Evolutionary conservation across 768 basidiomycete species (phyloP).

Genomic region (Lactarius deliciosus): DNA sequence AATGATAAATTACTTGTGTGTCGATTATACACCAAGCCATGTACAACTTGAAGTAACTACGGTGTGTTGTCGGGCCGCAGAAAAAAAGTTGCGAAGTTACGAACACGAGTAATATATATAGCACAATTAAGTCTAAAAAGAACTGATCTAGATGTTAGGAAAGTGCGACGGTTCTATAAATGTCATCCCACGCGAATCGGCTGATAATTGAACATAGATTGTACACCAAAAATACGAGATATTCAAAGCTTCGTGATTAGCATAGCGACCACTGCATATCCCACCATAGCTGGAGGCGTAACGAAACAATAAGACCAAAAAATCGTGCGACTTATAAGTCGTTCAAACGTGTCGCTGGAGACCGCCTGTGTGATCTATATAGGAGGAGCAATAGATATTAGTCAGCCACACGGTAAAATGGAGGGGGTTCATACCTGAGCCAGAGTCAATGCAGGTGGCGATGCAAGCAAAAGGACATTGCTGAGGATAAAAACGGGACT

Average conservation of each 20-base stretch:
- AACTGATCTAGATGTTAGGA: not conserved
- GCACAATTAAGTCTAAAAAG: not conserved
- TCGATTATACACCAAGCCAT: too few relatives aligned
- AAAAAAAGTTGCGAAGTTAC: too few relatives aligned
- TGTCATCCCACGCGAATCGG: not conserved
- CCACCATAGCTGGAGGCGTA: constrained; percentile 81
- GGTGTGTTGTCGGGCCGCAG: too few relatives aligned
- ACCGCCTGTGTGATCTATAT: constrained; percentile 84
- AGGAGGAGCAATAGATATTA: not conserved
- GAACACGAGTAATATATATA: not conserved
- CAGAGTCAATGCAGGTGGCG: constrained; percentile 77
- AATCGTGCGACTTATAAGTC: constrained; percentile 86
- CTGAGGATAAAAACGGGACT: constrained; percentile 89
- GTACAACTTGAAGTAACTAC: too few relatives aligned
- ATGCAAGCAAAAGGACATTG: constrained; percentile 76
- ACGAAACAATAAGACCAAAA: constrained; percentile 91
- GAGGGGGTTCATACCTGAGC: constrained; percentile 46
- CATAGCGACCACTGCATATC: constrained; percentile 74
- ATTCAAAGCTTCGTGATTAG: constrained; percentile 53
- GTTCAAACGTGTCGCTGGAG: constrained; percentile 85
- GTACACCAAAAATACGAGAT: constrained; percentile 7
- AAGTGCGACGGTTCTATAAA: not conserved
- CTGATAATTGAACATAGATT: not conserved
- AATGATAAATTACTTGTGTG: too few relatives aligned
- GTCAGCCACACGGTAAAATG: constrained; percentile 39